Base-by-base conservation (phyloP, 208 protist species). In the Acanthamoeba sp. region DNA sequence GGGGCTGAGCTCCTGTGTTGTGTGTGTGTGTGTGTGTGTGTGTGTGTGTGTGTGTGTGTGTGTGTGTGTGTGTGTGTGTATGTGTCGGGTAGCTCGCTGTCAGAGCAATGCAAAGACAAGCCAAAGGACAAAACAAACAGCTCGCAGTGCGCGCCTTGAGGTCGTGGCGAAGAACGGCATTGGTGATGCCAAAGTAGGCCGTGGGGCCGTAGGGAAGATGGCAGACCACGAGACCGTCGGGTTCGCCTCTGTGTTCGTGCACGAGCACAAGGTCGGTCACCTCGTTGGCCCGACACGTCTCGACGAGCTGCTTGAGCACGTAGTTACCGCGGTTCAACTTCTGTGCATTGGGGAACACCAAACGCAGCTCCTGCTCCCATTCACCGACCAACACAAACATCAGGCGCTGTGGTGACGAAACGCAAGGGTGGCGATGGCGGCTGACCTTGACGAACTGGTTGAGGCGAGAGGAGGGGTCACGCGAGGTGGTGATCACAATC, bases 171-270 rank as follows among this genome's bases (percentile, higher is more conserved):
- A 99, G 97, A 6, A 99, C 98, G 2, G 99, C 96, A 95, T 99
- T 99, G 78, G 97, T 97, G 59, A 99, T 97, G 14, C 97, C 98
- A 96, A 99, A 99, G 95, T 99, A 99, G 32, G 99, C 99, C 14
- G 99, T 99, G 16, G 99, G 99, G 7, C 99, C 99, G 71, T 99
- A 97, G 10, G 99, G 99, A 32, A 99, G 95, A 95, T 99, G 99
- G 29, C 97, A 99, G 20, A 99, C 95, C 45, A 99, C 98, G 20
- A 99, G 59, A 32, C 98, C 98, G 96, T 99, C 99, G 5, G 99
- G 99, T 48, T 99, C 98, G 59, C 99, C 99, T 78, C 99, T 97
- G 29, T 98, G 98, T 97, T 99, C 99, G 96, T 99, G 99, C 62
- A 99, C 94, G 55, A 99, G 97, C 34, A 99, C 95, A 2, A 99